A percentile compares a stretch with the other conserved stretches of the same genome.
Evolutionary conservation across 257 asterid genomes (phyloP).

Genomic region (Nyctanthes arbortristis): DNA sequence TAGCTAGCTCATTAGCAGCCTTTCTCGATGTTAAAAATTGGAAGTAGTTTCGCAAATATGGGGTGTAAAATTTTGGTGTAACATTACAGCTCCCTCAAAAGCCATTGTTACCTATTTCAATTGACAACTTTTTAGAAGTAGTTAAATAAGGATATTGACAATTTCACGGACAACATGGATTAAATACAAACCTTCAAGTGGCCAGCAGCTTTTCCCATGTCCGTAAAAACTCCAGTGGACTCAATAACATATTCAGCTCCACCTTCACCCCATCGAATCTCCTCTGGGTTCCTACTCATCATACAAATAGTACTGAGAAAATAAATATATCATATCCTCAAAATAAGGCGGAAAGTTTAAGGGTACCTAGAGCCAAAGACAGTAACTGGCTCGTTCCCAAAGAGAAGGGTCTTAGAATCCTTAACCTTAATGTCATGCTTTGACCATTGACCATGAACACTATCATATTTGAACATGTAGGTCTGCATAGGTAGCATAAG

Average conservation of each 20-base stretch:
- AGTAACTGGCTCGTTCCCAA: slow-evolving; percentile 67
- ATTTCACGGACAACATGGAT: too few relatives aligned
- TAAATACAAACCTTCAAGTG: slow-evolving; percentile 59
- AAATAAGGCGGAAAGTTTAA: background rate
- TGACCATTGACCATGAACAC: slow-evolving; percentile 85
- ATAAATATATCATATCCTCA: background rate
- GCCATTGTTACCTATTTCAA: too few relatives aligned
- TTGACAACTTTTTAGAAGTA: too few relatives aligned
- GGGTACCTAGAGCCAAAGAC: slow-evolving; percentile 65
- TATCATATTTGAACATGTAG: slow-evolving; percentile 88
- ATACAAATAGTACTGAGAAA: background rate
- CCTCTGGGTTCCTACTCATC: slow-evolving; percentile 73
- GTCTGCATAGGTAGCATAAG: slow-evolving; percentile 37
- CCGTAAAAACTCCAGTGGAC: slow-evolving; percentile 86
- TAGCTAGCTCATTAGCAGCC: too few relatives aligned
- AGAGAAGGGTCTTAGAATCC: slow-evolving; percentile 80
- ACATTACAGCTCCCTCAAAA: too few relatives aligned
- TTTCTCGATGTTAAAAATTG: too few relatives aligned
- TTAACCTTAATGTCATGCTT: slow-evolving; percentile 63
- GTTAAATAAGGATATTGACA: too few relatives aligned
- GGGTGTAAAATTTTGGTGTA: too few relatives aligned
- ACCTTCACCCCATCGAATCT: slow-evolving; percentile 79
- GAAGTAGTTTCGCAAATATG: too few relatives aligned
- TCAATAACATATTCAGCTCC: slow-evolving; percentile 88
- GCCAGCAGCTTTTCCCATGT: slow-evolving; percentile 86